A percentile compares a stretch with the other conserved stretches of the same genome.
These are phyloP conservation scores for Trichopus zeylanicus DNA, from an alignment of 116 monocot species.

Conservation along the genomic window DNA sequence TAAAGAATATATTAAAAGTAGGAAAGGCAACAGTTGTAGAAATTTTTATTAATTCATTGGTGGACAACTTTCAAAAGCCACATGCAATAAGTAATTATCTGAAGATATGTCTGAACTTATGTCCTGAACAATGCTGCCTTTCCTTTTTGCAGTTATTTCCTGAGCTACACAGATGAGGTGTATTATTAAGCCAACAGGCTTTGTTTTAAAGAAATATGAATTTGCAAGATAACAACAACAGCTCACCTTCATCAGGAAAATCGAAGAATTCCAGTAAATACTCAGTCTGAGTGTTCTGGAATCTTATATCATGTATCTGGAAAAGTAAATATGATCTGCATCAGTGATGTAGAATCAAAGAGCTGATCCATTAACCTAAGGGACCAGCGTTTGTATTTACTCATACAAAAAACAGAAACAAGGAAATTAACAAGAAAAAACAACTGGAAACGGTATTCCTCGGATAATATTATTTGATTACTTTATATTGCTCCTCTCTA, in stretches of 20 bases:
- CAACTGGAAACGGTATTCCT: too few relatives aligned
- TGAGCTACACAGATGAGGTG: too few relatives aligned
- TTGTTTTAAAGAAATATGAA: not conserved
- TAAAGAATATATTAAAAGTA: too few relatives aligned
- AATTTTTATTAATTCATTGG: not conserved
- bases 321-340: not conserved
- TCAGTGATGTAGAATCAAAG: not conserved
- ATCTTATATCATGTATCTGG: slow-evolving; percentile 21
- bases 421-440: too few relatives aligned
- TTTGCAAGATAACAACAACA: not conserved
- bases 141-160: too few relatives aligned
- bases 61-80: not conserved
- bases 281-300: slow-evolving; percentile 7
- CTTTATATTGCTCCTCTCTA: too few relatives aligned
- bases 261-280: slow-evolving; percentile 34
- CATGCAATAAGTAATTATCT: not conserved
- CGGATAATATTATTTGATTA: too few relatives aligned
- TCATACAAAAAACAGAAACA: too few relatives aligned
- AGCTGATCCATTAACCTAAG: too few relatives aligned
- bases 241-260: slow-evolving; percentile 45
- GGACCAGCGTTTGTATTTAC: too few relatives aligned
- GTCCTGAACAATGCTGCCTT: not conserved
- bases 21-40: not conserved
- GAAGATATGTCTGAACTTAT: not conserved
- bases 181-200: not conserved